phyloP scores from a whole-genome alignment of 345 rosid species.

The Carallia pectinifolia region DNA sequence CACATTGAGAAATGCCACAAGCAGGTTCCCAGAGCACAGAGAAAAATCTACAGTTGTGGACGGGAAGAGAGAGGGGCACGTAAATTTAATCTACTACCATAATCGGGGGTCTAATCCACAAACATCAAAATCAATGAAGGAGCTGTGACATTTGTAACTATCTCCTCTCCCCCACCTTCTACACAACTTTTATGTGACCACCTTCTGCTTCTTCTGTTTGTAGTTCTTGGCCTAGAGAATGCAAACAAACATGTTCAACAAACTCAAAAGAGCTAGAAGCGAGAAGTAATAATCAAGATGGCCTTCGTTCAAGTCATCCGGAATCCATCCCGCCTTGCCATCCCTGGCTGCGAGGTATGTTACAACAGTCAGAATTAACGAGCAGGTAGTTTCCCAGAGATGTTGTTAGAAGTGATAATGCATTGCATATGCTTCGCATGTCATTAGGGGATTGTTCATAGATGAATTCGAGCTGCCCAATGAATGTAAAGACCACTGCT shows the following conservation, averaged over 20 bases:
- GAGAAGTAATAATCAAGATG: slow-evolving; percentile 95
- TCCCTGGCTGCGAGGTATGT: slow-evolving; percentile 58
- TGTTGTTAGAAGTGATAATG: slow-evolving; percentile 64
- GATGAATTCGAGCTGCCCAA: slow-evolving; percentile 89
- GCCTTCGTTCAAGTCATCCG: slow-evolving; percentile 81
- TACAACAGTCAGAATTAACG: slow-evolving; percentile 74
- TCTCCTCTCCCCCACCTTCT: too few relatives aligned
- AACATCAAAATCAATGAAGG: too few relatives aligned
- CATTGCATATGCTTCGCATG: slow-evolving; percentile 85
- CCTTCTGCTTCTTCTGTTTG: slow-evolving; percentile 53
- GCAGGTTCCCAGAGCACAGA: too few relatives aligned
- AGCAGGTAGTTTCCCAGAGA: slow-evolving; percentile 81
- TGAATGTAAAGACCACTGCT: slow-evolving; percentile 72
- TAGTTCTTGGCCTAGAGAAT: slow-evolving; percentile 61
- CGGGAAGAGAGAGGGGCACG: too few relatives aligned
- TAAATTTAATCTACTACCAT: too few relatives aligned
- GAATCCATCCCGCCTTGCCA: slow-evolving; percentile 79
- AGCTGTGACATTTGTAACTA: too few relatives aligned
- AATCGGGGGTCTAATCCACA: too few relatives aligned
- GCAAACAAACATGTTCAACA: slow-evolving; percentile 60
- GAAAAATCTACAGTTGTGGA: too few relatives aligned
- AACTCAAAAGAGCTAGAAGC: slow-evolving; percentile 78
- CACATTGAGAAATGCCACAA: too few relatives aligned
- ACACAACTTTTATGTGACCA: slow-evolving; percentile 31
- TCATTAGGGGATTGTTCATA: slow-evolving; percentile 95